Base-by-base conservation (phyloP, 306 rosid species). In the Rosa lucieae region DNA sequence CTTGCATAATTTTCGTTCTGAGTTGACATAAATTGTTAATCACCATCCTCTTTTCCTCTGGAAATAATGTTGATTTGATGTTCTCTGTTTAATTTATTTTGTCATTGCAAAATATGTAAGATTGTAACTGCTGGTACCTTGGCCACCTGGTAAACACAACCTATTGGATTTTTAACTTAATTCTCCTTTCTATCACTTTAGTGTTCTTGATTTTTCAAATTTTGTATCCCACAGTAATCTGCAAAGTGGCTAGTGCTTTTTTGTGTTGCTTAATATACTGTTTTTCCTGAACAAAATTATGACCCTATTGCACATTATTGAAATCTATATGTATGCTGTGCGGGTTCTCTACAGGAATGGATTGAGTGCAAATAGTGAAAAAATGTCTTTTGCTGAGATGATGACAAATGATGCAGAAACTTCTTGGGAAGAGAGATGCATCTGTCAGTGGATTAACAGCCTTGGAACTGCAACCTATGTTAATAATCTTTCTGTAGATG, bases 381-480 rank as follows among this genome's bases (percentile, higher is more conserved):
- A 89, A 83, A 89, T 86, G 91, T 87, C 93, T 67, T 91, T 89
- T 84, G 98, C 99, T 75, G 99, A 95, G 93, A 90, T 93, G 99
- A 93, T 95, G 98, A 93, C 97, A 8, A 96, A 95, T 78, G 99
- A 95, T 89, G 96, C 85, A 23, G 84, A 96, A 88, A 96, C 98
- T 74, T 96, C 99, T 77, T 88, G 97, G 55, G 99, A 93, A 83
- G 99, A 96, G 87, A 87, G 99, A 85, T 96, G 99, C 87, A 91
- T 93, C 85, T 89, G 98, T 78, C 83, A 93, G 78, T 96, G 99
- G 99, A 93, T 96, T 77, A 96, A 96, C 88, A 93, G 99, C 88
- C 97, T 96, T 77, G 97, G 96, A 85, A 89, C 82, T 85, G 82
- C 86, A 74, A 90, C 98, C 74, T 87, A 90, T 72, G 91, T 96